Percentiles rank a stretch among this genome's conserved stretches.
These are phyloP conservation scores for Corylus avellana DNA, from an alignment of 306 rosid genomes.

Conservation along the genomic window DNA sequence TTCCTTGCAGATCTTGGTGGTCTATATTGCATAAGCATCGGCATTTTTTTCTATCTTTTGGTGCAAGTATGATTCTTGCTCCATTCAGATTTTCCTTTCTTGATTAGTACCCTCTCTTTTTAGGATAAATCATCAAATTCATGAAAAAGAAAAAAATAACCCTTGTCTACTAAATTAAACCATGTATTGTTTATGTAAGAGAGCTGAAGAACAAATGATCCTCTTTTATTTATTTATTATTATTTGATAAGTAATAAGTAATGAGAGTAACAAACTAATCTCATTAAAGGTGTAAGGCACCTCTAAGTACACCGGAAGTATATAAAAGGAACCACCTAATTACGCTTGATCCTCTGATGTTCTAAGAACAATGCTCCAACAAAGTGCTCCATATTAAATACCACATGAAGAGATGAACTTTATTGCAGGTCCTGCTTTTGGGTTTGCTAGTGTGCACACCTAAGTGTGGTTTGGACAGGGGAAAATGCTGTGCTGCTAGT, in stretches of 20 bases:
- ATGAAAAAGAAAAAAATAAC: not conserved
- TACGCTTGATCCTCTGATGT: not conserved
- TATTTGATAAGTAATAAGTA: no score
- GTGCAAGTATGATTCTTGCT: constrained; percentile 59
- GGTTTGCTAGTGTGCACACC: not conserved
- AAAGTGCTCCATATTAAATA: not conserved
- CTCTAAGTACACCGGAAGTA: no score
- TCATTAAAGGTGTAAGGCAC: no score
- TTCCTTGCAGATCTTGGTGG: constrained; percentile 99
- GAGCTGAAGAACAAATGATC: not conserved
- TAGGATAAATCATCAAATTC: not conserved
- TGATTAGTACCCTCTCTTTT: constrained; percentile 7
- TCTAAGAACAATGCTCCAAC: not conserved
- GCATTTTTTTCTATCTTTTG: constrained; percentile 80
- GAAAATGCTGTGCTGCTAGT: not conserved
- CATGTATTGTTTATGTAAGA: not conserved
- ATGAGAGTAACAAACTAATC: no score
- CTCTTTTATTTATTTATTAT: no score
- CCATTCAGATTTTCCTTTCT: constrained; percentile 12
- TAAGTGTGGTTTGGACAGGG: not conserved
- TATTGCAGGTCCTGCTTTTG: not conserved
- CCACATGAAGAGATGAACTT: not conserved
- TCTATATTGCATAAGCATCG: constrained; percentile 86
- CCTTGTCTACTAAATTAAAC: not conserved
- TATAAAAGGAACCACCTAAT: no score